Evolutionary conservation across 768 basidiomycete species (phyloP).

Genomic region (Hysterangium stoloniferum): DNA sequence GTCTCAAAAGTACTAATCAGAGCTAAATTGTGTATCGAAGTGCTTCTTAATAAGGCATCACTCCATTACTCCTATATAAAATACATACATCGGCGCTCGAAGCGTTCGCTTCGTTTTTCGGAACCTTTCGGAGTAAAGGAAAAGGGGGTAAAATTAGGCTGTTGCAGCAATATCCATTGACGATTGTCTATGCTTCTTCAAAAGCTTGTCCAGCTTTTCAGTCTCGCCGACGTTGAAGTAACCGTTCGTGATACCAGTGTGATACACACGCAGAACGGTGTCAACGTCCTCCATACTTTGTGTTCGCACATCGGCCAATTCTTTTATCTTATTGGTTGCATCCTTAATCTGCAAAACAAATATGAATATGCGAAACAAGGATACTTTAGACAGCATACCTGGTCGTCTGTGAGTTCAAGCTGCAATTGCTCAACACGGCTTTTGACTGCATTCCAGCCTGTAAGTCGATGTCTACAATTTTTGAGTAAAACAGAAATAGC

Average conservation of each 20-base stretch:
- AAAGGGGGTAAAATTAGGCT: neutral
- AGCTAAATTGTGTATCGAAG: too few species aligned
- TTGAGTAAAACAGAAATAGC: neutral
- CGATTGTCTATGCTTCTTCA: constrained; percentile 63
- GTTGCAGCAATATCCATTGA: constrained; percentile 1
- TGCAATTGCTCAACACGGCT: constrained; percentile 97
- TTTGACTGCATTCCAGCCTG: constrained; percentile 99
- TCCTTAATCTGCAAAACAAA: constrained; percentile 72
- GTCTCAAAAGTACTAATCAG: too few species aligned
- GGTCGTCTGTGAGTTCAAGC: constrained; percentile 80
- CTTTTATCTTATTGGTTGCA: constrained; percentile 98
- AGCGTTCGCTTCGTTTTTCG: neutral
- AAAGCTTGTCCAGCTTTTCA: constrained; percentile 79
- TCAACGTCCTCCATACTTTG: constrained; percentile 99
- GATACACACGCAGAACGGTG: constrained; percentile 90
- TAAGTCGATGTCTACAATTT: constrained; percentile 71
- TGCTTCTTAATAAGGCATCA: too few species aligned
- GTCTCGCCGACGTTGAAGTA: constrained; percentile 92
- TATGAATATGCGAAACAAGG: neutral
- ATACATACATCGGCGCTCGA: neutral
- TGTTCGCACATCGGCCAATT: constrained; percentile 94
- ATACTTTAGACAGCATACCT: constrained; percentile 39
- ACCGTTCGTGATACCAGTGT: constrained; percentile 88
- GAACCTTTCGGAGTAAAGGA: neutral
- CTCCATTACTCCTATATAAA: neutral